Percentiles rank a stretch among this genome's conserved stretches.
These are phyloP conservation scores for Mesembryanthemum crystallinum DNA, from an alignment of 148 eudicot genomes.

Conservation along the genomic window DNA sequence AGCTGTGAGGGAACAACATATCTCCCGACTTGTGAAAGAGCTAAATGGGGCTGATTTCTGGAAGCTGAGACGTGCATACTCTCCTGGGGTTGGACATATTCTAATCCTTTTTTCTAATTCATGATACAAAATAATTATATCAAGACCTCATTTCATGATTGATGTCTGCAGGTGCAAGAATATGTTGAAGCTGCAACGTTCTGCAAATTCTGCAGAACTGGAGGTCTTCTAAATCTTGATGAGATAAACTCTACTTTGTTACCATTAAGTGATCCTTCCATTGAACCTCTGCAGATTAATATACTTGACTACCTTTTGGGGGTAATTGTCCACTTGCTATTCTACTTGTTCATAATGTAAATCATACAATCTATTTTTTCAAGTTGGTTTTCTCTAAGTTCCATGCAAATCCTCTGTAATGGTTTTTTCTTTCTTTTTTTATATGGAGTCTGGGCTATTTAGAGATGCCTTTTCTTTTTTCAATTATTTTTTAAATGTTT, in stretches of 20 bases:
- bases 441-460: background rate
- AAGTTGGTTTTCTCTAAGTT: background rate
- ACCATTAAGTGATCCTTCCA: slow-evolving; percentile 64
- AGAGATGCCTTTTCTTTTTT: too few species aligned
- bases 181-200: slow-evolving; percentile 97
- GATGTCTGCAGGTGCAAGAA: slow-evolving; percentile 72
- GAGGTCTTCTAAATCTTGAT: slow-evolving; percentile 72
- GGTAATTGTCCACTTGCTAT: slow-evolving; percentile 46
- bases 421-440: too few species aligned
- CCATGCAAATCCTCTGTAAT: too few species aligned
- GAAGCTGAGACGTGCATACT: slow-evolving; percentile 94
- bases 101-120: slow-evolving; percentile 15
- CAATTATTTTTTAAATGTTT: too few species aligned
- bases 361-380: background rate
- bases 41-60: slow-evolving; percentile 84
- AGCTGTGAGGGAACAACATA: slow-evolving; percentile 67
- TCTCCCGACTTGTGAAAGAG: slow-evolving; percentile 73
- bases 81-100: slow-evolving; percentile 75
- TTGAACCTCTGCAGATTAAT: slow-evolving; percentile 87
- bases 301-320: slow-evolving; percentile 89
- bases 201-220: slow-evolving; percentile 80
- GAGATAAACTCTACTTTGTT: slow-evolving; percentile 71
- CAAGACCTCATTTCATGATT: background rate
- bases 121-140: background rate
- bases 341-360: background rate